phyloP scores from a whole-genome alignment of 1,139 yeast species.

The Entelexis paramagnoliae region DNA sequence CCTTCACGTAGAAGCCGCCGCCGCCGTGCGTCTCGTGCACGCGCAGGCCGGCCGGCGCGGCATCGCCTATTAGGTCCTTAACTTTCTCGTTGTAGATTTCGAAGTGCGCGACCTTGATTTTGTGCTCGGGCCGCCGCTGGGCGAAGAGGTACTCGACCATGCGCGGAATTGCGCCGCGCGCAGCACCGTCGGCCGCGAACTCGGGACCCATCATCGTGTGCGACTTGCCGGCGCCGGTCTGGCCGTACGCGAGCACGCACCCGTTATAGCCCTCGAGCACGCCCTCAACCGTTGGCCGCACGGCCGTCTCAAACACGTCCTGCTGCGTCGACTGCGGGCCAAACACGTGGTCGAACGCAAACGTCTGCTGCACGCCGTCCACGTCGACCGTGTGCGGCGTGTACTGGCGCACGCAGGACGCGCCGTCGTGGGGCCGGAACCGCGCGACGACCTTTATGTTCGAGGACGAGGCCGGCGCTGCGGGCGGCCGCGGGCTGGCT shows the following conservation, averaged over 20 bases:
- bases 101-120: slow-evolving; percentile 62
- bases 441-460: slow-evolving; percentile 52
- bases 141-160: slow-evolving; percentile 58
- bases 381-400: slow-evolving; percentile 7
- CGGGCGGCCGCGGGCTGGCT: slow-evolving; percentile 7
- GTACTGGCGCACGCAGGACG: slow-evolving; percentile 10
- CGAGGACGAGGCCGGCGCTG: slow-evolving; percentile 13
- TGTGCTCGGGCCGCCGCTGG: slow-evolving; percentile 50
- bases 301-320: slow-evolving; percentile 55
- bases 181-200: slow-evolving; percentile 30
- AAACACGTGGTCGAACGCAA: slow-evolving; percentile 62
- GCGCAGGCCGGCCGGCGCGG: slow-evolving; percentile 10
- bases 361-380: slow-evolving; percentile 26
- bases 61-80: slow-evolving; percentile 46
- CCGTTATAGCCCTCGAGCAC: slow-evolving; percentile 74
- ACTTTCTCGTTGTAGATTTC: slow-evolving; percentile 77
- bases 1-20: slow-evolving; percentile 58
- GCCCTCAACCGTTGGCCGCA: slow-evolving; percentile 52
- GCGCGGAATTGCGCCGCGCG: slow-evolving; percentile 61
- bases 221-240: slow-evolving; percentile 94
- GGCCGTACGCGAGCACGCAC: slow-evolving; percentile 83
- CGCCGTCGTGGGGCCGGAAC: slow-evolving; percentile 41
- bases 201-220: slow-evolving; percentile 74
- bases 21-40: slow-evolving; percentile 17
- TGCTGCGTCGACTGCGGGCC: slow-evolving; percentile 41